phyloP scores from a whole-genome alignment of 1,284 basidiomycete species.

The Paramarasmius palmivorus region DNA sequence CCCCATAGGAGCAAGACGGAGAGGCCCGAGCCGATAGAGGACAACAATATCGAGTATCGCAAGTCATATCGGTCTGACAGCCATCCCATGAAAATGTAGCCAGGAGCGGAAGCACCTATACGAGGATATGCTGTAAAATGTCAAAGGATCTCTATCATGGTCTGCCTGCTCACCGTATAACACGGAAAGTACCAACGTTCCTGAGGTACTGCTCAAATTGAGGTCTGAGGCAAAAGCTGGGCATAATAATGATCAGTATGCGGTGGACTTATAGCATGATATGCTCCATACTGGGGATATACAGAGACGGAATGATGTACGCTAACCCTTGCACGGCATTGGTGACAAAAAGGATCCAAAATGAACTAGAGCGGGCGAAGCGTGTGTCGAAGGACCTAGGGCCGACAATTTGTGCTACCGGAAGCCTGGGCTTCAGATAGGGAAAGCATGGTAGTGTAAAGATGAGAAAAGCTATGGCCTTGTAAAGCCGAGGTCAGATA shows the following conservation, averaged over 20 bases:
- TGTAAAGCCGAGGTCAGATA: not conserved
- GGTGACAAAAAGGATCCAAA: not conserved
- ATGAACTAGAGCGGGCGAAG: not conserved
- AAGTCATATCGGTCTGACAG: slow-evolving; percentile 13
- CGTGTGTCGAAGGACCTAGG: not conserved
- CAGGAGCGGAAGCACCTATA: slow-evolving; percentile 7
- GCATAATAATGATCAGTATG: not conserved
- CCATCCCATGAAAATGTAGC: slow-evolving; percentile 13
- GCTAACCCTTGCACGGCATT: not conserved
- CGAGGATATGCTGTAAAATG: not conserved
- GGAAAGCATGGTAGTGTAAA: not conserved
- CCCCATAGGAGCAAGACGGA: slow-evolving; percentile 15
- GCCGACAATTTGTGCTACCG: not conserved
- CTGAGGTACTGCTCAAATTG: not conserved
- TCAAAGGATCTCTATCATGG: not conserved
- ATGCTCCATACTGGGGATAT: not conserved
- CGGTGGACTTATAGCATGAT: not conserved
- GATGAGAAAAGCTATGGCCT: not conserved
- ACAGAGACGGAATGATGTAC: not conserved
- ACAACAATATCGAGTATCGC: slow-evolving; percentile 10
- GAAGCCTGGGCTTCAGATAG: not conserved
- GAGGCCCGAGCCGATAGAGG: slow-evolving; percentile 7
- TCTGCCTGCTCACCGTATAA: slow-evolving; percentile 4
- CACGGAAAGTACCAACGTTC: slow-evolving; percentile 11
- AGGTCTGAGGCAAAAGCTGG: slow-evolving; percentile 12